Evolutionary conservation across 495 filamentous ascomycete species (phyloP), one percentile per base, ranked within the genome.

Genomic region (Podospora didyma): DNA sequence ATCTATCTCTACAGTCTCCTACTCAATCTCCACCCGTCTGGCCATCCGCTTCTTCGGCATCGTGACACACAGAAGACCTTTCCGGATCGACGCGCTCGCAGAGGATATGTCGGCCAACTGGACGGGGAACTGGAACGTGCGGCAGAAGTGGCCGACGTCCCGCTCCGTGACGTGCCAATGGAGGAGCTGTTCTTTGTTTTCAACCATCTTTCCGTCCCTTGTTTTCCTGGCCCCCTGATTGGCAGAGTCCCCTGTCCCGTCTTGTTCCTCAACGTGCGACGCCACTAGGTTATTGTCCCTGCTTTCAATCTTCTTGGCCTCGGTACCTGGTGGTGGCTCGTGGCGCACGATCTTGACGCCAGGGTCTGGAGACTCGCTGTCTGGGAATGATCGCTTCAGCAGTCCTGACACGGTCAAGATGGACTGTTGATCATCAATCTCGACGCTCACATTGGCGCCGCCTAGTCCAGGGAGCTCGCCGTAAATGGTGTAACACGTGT

Each of bases 161-260:
- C 58, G n/a, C 46, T 60, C 52, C 14, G 22, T 23, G 14, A 60
- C 47, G n/a, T 60, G 57, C 57, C 57, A 60, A n/a, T 60, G 45
- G 7, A 54, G 19, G 12, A 37, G 44, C 1, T 6, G 21, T 2
- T 35, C 26, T 12, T 46, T 14, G 10, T 45, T 7, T 20, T n/a
- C 14, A 21, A 34, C 17, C 11, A 20, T 23, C 12, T 44, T 12
- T 7, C 12, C 31, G 2, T 41, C 17, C 23, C 9, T 17, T 4
- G 11, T 14, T 20, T 35, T 39, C 10, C 28, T 24, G 17, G 2
- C 14, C 26, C 21, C 37, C 3, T 12, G 26, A 20, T 46, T 16
- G 17, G 20, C 22, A 5, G 41, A 2, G 2, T 26, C 19, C 19
- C 41, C 39, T 28, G 20, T 50, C 11, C 45, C 20, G 16, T 14